Conservation (phyloP, 2,329 filamentous ascomycete genomes). For the Neofusicoccum cordaticola region DNA sequence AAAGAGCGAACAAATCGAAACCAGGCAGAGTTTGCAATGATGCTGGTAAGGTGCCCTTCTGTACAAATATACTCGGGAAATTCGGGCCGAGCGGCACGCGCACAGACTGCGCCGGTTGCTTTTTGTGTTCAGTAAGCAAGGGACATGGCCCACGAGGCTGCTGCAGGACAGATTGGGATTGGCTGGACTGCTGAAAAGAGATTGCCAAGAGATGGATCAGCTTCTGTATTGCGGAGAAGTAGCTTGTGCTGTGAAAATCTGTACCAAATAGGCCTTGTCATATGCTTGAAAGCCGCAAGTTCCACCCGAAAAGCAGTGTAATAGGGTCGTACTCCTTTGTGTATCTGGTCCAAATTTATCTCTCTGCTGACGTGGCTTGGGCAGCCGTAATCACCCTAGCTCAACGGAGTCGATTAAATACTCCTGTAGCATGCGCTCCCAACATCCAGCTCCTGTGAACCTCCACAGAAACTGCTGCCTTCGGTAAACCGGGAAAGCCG, state of each 20-base stretch:
- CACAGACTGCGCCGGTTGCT: background rate
- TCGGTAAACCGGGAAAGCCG: background rate
- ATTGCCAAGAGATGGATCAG: conserved; percentile 7
- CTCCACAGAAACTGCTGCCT: no score
- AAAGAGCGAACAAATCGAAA: background rate
- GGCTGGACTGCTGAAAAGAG: background rate
- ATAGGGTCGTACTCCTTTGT: background rate
- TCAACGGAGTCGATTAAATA: background rate
- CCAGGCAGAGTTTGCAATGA: background rate
- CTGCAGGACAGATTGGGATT: background rate
- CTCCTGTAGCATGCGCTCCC: background rate
- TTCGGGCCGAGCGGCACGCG: conserved; percentile 14
- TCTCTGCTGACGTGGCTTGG: background rate
- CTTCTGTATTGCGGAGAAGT: background rate
- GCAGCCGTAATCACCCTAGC: background rate
- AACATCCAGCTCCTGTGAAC: background rate
- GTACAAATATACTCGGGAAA: conserved; percentile 3
- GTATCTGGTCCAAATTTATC: background rate
- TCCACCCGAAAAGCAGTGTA: background rate
- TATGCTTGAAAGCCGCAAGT: background rate
- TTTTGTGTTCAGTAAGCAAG: conserved; percentile 7
- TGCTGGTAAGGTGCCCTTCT: background rate
- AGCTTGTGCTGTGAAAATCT: background rate
- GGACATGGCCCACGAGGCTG: background rate
- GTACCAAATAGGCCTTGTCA: background rate